These are phyloP conservation scores for Xanthoceras sorbifolium DNA, from an alignment of 345 rosid genomes.

Conservation along the genomic window DNA sequence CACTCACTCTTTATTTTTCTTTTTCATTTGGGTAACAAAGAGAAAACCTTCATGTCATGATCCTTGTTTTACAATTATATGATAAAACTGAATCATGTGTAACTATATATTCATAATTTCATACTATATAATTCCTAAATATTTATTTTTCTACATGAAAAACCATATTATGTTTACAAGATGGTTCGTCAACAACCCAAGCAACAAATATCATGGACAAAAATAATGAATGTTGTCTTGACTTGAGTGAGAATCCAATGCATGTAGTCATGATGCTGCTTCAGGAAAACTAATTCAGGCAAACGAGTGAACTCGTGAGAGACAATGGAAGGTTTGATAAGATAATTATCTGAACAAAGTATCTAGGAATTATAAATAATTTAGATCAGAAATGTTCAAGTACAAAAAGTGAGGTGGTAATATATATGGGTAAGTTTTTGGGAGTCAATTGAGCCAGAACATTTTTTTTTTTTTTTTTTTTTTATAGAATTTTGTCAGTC, in stretches of 20 bases:
- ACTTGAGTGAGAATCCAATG: conserved; percentile 20
- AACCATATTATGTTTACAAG: neutral
- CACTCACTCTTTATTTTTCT: too few species aligned
- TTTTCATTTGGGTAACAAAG: neutral
- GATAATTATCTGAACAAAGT: neutral
- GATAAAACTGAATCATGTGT: neutral
- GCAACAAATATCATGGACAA: conserved; percentile 15
- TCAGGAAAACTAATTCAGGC: neutral
- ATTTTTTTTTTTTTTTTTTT: neutral
- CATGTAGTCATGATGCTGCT: conserved; percentile 16
- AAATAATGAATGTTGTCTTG: conserved; percentile 16
- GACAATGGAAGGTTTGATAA: neutral
- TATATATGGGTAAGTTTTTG: neutral
- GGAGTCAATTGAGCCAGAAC: neutral
- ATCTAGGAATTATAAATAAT: too few species aligned
- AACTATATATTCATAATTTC: too few species aligned
- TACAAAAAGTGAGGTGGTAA: neutral
- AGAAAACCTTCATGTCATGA: neutral
- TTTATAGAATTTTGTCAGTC: neutral
- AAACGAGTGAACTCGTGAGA: neutral
- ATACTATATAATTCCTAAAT: too few species aligned
- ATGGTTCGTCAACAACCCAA: neutral
- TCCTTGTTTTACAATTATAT: neutral
- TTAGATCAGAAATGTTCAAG: neutral
- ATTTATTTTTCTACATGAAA: too few species aligned